phyloP scores from a whole-genome alignment of 208 protist genomes.

The Leishmania turanica region DNA sequence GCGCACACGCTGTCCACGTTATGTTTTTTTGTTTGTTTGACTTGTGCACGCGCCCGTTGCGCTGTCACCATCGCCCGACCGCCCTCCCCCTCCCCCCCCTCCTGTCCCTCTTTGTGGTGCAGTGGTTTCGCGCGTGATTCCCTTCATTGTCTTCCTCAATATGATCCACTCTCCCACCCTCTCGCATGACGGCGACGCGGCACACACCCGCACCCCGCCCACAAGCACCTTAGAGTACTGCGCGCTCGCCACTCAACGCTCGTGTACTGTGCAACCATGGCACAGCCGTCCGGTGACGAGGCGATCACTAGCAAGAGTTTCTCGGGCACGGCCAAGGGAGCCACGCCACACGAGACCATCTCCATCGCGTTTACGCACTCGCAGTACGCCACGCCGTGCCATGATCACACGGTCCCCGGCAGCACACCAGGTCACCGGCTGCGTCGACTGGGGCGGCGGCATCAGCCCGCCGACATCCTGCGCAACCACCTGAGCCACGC shows the following conservation, averaged over 20 bases:
- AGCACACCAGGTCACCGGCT: constrained; percentile 59
- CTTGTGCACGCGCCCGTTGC: too few relatives aligned
- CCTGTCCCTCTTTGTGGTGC: neutral
- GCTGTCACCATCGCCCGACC: too few relatives aligned
- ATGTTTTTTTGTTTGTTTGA: neutral
- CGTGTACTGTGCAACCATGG: neutral
- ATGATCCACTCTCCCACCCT: neutral
- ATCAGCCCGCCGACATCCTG: constrained; percentile 46
- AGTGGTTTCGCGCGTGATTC: neutral
- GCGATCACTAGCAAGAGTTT: neutral
- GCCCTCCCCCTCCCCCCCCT: too few relatives aligned
- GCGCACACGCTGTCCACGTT: neutral
- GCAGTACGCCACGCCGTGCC: constrained; percentile 67
- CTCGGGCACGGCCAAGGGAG: neutral
- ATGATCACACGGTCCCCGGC: constrained; percentile 70
- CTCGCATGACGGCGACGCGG: neutral
- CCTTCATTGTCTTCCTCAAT: neutral
- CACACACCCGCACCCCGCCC: neutral
- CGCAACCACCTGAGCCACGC: constrained; percentile 46
- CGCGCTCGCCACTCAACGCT: neutral
- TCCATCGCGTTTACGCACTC: constrained; percentile 71
- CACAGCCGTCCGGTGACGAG: neutral
- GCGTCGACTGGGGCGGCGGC: constrained; percentile 42
- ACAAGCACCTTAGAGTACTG: neutral
- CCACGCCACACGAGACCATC: constrained; percentile 48